Conservation (phyloP, 176 grass and related monocot genomes). For the Oryza glaberrima region DNA sequence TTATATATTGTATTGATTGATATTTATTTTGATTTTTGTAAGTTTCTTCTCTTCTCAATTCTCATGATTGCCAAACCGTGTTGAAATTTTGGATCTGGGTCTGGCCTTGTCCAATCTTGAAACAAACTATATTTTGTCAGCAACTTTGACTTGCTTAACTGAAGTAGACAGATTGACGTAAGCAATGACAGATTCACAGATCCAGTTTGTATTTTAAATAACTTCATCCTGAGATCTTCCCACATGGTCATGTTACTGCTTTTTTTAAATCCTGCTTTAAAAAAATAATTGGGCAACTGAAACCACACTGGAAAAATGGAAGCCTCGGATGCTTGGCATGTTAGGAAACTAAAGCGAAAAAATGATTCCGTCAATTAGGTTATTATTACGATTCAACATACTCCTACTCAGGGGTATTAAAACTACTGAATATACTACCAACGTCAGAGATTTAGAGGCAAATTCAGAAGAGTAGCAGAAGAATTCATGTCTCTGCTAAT, state of each 20-base stretch:
- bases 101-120: neutral
- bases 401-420: neutral
- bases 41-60: conserved; percentile 28
- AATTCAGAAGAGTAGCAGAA: neutral
- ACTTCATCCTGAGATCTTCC: neutral
- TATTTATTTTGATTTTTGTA: conserved; percentile 1
- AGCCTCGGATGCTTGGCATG: neutral
- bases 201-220: neutral
- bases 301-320: neutral
- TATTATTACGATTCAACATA: neutral
- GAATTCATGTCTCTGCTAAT: neutral
- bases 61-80: neutral
- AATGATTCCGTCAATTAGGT: neutral
- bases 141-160: conserved; percentile 20
- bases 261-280: neutral
- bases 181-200: conserved; percentile 7
- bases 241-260: neutral
- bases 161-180: conserved; percentile 35
- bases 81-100: neutral
- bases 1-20: conserved; percentile 49
- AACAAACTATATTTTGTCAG: neutral
- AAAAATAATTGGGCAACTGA: too few species aligned
- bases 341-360: neutral
- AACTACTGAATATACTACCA: neutral
- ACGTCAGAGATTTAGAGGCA: neutral